Evolutionary conservation across 768 basidiomycete species (phyloP).

Genomic region (Tylopilus sp.): DNA sequence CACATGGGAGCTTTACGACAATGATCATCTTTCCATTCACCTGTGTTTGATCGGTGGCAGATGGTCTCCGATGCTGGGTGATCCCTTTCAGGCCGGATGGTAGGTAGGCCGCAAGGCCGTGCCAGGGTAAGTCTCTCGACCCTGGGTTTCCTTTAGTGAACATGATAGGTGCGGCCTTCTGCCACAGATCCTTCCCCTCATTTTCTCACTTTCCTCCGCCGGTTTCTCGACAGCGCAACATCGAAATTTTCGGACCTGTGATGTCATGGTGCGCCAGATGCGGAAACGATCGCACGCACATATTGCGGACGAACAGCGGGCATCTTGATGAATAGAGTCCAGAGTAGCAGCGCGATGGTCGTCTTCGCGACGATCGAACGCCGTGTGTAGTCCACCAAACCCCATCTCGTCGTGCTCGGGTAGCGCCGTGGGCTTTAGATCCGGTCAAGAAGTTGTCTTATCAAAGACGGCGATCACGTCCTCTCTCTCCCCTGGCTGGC

Average conservation of each 20-base stretch:
- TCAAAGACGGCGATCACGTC: too few relatives aligned
- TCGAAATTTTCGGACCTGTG: neutral
- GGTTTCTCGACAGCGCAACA: neutral
- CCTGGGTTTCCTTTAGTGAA: neutral
- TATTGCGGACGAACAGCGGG: neutral
- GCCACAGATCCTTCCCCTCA: neutral
- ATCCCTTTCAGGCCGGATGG: neutral
- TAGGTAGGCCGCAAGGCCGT: neutral
- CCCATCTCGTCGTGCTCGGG: too few relatives aligned
- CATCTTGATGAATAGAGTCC: neutral
- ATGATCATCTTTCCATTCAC: neutral
- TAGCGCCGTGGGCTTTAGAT: too few relatives aligned
- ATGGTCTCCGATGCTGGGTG: neutral
- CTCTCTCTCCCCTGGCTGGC: too few relatives aligned
- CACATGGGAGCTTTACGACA: constrained; percentile 1
- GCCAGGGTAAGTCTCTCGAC: neutral
- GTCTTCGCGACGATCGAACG: neutral
- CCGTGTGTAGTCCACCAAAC: too few relatives aligned
- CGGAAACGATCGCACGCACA: neutral
- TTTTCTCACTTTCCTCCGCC: neutral
- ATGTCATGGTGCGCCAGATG: neutral
- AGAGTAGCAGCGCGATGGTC: neutral
- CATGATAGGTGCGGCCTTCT: neutral
- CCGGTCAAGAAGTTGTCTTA: too few relatives aligned
- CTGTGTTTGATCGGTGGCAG: neutral